Base-by-base conservation (phyloP, 192 early-diverging fungal genomes). In the Pilobolus umbonatus region DNA sequence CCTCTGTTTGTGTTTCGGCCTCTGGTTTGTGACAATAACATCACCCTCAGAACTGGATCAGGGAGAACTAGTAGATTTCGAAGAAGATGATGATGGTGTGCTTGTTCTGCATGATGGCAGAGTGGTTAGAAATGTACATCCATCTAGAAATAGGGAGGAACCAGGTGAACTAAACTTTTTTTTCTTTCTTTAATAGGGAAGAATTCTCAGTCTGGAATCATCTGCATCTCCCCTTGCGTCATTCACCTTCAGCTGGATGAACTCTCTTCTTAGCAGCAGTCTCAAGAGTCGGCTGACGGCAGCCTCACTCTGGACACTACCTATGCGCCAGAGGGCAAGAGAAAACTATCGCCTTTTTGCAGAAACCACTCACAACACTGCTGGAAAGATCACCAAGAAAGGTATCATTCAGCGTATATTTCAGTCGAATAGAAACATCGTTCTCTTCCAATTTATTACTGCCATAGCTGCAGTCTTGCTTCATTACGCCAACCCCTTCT, bases 401-500 rank as follows among this genome's bases (percentile, higher is more conserved):
- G n/a, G 14, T 30, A 52, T 63, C 0, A 24, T 38, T 10, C 6
- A 10, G n/a, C 55, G 46, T 19, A 50, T 65, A 21, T 59, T 15
- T 26, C 12, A 12, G 0, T 24, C 64, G 12, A 72, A 72, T 52
- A 32, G 34, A 26, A 51, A 38, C 15, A 50, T 60, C 17, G 50
- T 72, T 28, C 15, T 58, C 5, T 24, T 44, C 19, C 70, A 72
- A 28, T 67, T 61, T 17, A 25, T 62, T 1, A 67, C 70, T 8
- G 64, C 70, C 26, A 26, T 67, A 8, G 40, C 40, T n/a, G 64
- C 64, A 4, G 70, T 72, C 1, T 30, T 78, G 8, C 67, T 68
- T 30, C 52, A 72, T 35, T 83, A 79, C 35, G 71, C 74, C 6
- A 75, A 75, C 35, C 79, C 81, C 0, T 79, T 64, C 44, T 83